Evolutionary conservation across 2,329 filamentous ascomycete species (phyloP), one percentile per base, ranked within the genome.

Genomic region (Monosporascus sp.): DNA sequence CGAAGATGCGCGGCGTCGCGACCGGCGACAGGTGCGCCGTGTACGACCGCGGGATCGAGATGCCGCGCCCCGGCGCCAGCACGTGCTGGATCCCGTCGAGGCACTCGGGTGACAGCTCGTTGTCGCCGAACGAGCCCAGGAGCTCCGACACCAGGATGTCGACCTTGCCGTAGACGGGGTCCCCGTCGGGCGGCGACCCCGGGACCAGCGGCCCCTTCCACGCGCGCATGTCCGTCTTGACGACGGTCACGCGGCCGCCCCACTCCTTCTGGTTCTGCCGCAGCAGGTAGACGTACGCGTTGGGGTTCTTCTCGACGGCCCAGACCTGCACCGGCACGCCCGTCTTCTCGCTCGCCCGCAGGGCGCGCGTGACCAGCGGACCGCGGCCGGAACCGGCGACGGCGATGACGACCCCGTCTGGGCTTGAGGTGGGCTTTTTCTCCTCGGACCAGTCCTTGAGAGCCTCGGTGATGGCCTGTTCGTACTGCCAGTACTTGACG

Each of bases 251-350:
- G 50, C 80, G 81, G 22, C 85, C 84, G 53, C 77, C 80, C 94
- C 94, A 99, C n/a, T 84, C 79, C 18, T 80, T 82, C 58, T 86
- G 79, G 65, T 97, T 97, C 66, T 95, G 90, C 24, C 89, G 82
- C 56, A 96, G 84, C 2, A 99, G 82, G 59, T 97, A 85, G 6
- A 99, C 92, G 67, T 93, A 97, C 1, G 94, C 94, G 65, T 99
- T 97, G 4, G 90, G 94, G 70, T 99, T 99, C 79, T 99, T 99
- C 72, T 99, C 94, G 3, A 99, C 84, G 0, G 90, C 94, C 85
- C 91, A 97, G 46, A 95, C 81, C 60, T 92, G 85, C 49, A 97
- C 88, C 20, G 84, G 77, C 3, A 97, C 86, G 2, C 86, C 86
- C 1, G 90, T 88, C 17, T 76, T 79, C 56, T 85, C 79, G 62